Base-by-base conservation (phyloP, 2,329 filamentous ascomycete species). In the Paraconiothyrium brasiliense region DNA sequence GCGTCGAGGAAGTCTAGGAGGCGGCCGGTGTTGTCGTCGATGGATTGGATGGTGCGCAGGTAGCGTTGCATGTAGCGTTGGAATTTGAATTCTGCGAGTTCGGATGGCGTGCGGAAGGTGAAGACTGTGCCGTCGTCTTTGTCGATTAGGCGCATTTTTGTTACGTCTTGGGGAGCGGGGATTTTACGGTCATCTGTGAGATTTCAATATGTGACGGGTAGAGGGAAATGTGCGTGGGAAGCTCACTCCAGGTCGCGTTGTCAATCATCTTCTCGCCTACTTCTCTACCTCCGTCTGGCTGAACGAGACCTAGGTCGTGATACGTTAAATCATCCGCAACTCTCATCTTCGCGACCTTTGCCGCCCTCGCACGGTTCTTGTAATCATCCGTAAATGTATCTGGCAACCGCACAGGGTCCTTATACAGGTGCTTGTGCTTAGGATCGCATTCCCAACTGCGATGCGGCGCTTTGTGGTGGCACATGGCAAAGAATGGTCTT, bases 391-490 rank as follows among this genome's bases (percentile, higher is more conserved):
- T 79, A 63, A 83, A 86, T 0, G 84, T 86, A 49, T 86, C 83
- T 0, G 84, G 84, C 0, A 86, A 66, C 11, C 74, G 74, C 47
- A 85, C 73, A 0, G 78, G 79, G 9, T 85, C 80, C 1, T 71
- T 77, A 68, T 86, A 86, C 2, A 86, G 70, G 48, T 80, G 43
- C 59, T 82, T 82, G 70, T 86, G 82, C 62, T 83, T 83, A 6
- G 76, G 66, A 60, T 86, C 75, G 57, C 76, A 84, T 64, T 86
- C 84, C 84, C 84, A 86, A 14, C 77, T 80, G 3, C 84, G 77
- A 63, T 86, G 84, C 0, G 84, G 84, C 0, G 84, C 84, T 64
- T 86, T 86, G 69, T 86, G 84, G 63, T 86, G 84, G 67, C 83
- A 86, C 84, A 86, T 86, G 47, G 85, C 66, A 66, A 85, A 86